Evolutionary conservation across 2,329 filamentous ascomycete genomes (phyloP).

Genomic region (Plectosphaerella sp.): DNA sequence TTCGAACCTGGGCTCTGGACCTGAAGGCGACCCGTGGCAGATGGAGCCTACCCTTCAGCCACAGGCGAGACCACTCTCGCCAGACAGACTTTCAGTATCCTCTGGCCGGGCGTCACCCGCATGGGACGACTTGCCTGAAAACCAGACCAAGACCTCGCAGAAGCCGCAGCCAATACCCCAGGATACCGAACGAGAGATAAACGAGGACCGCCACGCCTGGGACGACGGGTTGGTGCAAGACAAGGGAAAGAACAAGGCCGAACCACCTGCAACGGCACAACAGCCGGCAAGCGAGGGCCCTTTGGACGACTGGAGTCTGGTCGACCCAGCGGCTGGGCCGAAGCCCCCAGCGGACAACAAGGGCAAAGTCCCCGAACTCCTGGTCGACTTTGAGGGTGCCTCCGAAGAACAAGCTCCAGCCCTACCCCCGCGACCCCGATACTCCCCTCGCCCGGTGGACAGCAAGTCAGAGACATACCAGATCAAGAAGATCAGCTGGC

Average conservation of each 20-base stretch:
- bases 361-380: background rate
- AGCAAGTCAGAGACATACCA: conserved; percentile 74
- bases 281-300: conserved; percentile 12
- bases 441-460: conserved; percentile 27
- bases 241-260: conserved; percentile 37
- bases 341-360: background rate
- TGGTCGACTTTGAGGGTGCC: conserved; percentile 6
- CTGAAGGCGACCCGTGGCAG: conserved; percentile 22
- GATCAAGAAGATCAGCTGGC: conserved; percentile 88
- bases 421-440: conserved; percentile 33
- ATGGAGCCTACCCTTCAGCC: conserved; percentile 2
- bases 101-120: conserved; percentile 28
- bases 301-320: conserved; percentile 47
- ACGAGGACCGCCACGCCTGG: conserved; percentile 44
- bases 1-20: conserved; percentile 36
- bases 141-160: conserved; percentile 15
- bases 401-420: conserved; percentile 8
- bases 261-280: conserved; percentile 13
- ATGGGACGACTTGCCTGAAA: conserved; percentile 29
- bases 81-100: conserved; percentile 24
- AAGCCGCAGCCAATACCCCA: conserved; percentile 15
- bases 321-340: conserved; percentile 26
- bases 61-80: conserved; percentile 6
- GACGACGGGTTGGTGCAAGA: conserved; percentile 36
- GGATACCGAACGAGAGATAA: conserved; percentile 24